Evolutionary conservation across 2,329 filamentous ascomycete genomes (phyloP).

Genomic region (Capronia coronata): DNA sequence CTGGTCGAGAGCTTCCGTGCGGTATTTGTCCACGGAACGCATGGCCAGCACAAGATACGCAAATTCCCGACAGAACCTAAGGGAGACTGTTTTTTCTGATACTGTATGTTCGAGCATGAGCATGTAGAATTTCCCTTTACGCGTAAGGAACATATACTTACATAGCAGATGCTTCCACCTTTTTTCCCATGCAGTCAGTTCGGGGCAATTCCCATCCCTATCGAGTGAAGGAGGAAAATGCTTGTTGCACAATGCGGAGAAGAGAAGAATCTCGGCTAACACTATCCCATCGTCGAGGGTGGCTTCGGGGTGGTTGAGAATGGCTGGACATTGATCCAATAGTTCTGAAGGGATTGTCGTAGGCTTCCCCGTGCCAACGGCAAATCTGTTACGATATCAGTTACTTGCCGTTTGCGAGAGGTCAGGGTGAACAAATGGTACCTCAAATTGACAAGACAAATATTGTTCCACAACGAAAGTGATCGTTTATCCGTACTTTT

Average conservation of each 20-base stretch:
- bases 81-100: background rate
- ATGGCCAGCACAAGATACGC: background rate
- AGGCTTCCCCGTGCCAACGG: background rate
- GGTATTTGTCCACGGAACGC: background rate
- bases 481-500: background rate
- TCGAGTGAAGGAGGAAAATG: background rate
- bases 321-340: background rate
- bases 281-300: background rate
- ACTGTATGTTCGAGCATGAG: background rate
- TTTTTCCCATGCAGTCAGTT: background rate
- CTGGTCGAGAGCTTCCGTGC: background rate
- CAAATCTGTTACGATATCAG: background rate
- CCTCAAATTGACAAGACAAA: background rate
- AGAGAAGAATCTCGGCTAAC: background rate
- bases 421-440: no score
- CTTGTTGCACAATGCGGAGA: background rate
- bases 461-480: background rate
- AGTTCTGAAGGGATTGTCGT: background rate
- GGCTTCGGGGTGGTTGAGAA: constrained; percentile 1
- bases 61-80: background rate
- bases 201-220: background rate
- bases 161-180: background rate
- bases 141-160: background rate
- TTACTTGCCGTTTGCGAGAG: no score
- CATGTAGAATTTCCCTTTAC: background rate